phyloP scores from a whole-genome alignment of 164 flowering plant genomes.

The Tetracentron sinense region DNA sequence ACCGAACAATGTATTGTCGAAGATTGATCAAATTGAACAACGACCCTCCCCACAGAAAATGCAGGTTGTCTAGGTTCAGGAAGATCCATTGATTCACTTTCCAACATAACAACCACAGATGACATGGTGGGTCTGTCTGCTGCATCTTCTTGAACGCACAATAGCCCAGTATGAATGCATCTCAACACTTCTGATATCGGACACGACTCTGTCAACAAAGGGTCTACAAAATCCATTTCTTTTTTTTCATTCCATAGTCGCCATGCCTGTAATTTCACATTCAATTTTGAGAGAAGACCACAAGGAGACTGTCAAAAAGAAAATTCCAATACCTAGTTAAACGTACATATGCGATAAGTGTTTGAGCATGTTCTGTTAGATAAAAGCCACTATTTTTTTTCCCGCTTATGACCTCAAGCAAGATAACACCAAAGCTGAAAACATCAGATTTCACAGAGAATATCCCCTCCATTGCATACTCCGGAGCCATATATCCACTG shows the following conservation, averaged over 20 bases:
- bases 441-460: constrained; percentile 18
- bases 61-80: constrained; percentile 7
- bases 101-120: constrained; percentile 5
- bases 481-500: constrained; percentile 24
- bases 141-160: constrained; percentile 17
- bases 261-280: constrained; percentile 20
- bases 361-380: background rate
- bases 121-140: constrained; percentile 21
- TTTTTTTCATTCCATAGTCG: constrained; percentile 16
- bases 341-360: constrained; percentile 9
- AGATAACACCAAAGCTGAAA: constrained; percentile 18
- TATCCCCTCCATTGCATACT: constrained; percentile 11
- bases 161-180: constrained; percentile 14
- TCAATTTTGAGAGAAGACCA: background rate
- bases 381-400: constrained; percentile 5
- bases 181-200: constrained; percentile 1
- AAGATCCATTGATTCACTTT: constrained; percentile 7
- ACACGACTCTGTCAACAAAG: background rate
- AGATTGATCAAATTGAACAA: background rate
- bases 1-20: background rate
- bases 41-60: background rate
- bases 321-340: background rate
- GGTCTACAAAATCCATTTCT: constrained; percentile 7
- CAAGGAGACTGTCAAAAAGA: background rate
- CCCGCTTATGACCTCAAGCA: constrained; percentile 19